Percentiles rank a stretch among this genome's conserved stretches.
These are phyloP conservation scores for Oryza brachyantha DNA, from an alignment of 176 grass and related monocot genomes.

Conservation along the genomic window DNA sequence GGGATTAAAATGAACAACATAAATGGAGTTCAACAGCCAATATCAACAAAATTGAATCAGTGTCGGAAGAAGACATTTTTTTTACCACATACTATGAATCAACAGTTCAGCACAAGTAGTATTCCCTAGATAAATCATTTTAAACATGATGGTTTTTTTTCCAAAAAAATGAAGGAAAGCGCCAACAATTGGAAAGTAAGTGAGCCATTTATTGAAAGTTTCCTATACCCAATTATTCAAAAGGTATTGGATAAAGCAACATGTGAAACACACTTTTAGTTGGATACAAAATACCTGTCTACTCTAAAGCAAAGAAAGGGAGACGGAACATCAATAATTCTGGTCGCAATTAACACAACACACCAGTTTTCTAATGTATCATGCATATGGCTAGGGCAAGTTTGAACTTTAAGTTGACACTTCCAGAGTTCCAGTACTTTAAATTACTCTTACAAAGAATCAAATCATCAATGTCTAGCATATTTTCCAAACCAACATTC, in stretches of 20 bases:
- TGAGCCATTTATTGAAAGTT: not conserved
- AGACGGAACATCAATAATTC: constrained; percentile 8
- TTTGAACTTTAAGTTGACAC: constrained; percentile 3
- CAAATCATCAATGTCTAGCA: not conserved
- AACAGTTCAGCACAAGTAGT: not conserved
- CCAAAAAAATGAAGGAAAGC: not conserved
- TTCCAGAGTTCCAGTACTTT: constrained; percentile 9
- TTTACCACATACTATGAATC: not conserved
- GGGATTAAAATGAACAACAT: not conserved
- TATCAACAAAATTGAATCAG: not conserved
- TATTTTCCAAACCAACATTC: too few relatives aligned
- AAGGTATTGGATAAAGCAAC: constrained; percentile 1
- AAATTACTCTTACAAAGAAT: not conserved
- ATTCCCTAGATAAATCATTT: not conserved
- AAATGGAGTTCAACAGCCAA: not conserved
- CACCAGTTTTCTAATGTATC: not conserved
- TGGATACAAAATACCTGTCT: not conserved
- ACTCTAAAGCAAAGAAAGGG: constrained; percentile 15
- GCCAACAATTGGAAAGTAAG: not conserved
- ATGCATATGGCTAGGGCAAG: not conserved
- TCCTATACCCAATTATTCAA: not conserved
- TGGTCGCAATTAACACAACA: not conserved
- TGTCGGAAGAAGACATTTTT: not conserved
- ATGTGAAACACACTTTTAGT: not conserved
- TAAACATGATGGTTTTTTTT: too few relatives aligned